These are phyloP conservation scores for Suillus variegatus DNA, from an alignment of 768 basidiomycete genomes.

Conservation along the genomic window DNA sequence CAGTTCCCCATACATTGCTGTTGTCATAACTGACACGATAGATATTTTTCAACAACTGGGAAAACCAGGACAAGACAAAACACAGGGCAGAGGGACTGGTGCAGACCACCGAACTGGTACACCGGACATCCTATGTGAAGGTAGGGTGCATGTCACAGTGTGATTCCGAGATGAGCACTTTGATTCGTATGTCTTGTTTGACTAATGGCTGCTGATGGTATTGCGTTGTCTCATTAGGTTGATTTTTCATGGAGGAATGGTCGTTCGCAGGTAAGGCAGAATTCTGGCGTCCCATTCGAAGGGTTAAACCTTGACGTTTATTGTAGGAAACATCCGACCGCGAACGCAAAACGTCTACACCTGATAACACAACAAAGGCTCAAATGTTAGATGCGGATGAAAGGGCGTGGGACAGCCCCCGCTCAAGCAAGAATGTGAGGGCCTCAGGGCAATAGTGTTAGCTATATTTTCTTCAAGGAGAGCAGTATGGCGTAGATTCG, in stretches of 20 bases:
- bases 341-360: constrained; percentile 12
- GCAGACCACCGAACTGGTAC: neutral
- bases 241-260: neutral
- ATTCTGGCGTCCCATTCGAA: neutral
- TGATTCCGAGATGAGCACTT: constrained; percentile 18
- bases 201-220: neutral
- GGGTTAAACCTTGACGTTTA: neutral
- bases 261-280: neutral
- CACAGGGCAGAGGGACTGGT: neutral
- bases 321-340: constrained; percentile 17
- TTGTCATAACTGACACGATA: neutral
- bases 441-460: neutral
- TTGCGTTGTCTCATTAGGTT: constrained; percentile 11
- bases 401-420: constrained; percentile 36
- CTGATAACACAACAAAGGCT: neutral
- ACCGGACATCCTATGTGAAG: neutral
- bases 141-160: neutral
- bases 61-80: neutral
- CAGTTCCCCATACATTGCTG: neutral
- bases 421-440: constrained; percentile 1
- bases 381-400: constrained; percentile 40
- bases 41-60: neutral
- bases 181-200: constrained; percentile 13
- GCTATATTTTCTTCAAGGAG: neutral
- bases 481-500: neutral